A percentile compares a stretch with the other conserved stretches of the same genome.
These are phyloP conservation scores for Aspergillus nomiae DNA, from an alignment of 2,329 filamentous ascomycete genomes.

Conservation along the genomic window DNA sequence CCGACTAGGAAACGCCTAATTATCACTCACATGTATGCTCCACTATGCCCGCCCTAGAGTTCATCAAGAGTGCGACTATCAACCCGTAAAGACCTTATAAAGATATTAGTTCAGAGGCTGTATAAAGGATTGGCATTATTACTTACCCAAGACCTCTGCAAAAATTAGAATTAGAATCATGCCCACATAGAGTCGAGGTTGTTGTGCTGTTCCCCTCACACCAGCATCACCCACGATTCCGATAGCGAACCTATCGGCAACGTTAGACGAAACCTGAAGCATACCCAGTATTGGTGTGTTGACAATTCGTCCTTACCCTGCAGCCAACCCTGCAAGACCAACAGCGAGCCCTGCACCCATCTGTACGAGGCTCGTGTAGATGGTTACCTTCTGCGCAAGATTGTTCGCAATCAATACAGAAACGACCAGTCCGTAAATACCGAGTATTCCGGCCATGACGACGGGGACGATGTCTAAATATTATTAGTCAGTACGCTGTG, in stretches of 20 bases:
- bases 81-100: too few relatives aligned
- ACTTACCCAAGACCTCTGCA: constrained; percentile 82
- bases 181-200: constrained; percentile 75
- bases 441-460: not conserved
- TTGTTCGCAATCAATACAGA: not conserved
- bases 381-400: not conserved
- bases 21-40: too few relatives aligned
- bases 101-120: too few relatives aligned
- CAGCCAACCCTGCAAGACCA: not conserved
- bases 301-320: not conserved
- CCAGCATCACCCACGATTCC: constrained; percentile 32
- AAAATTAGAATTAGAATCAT: constrained; percentile 99
- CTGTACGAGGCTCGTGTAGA: not conserved
- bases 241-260: not conserved
- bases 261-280: not conserved
- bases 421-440: not conserved
- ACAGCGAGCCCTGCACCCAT: not conserved
- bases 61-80: too few relatives aligned
- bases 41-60: too few relatives aligned
- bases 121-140: too few relatives aligned
- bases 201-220: constrained; percentile 51
- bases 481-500: too few relatives aligned
- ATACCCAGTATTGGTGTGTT: not conserved
- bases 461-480: not conserved
- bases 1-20: too few relatives aligned